These are phyloP conservation scores for Oryza rufipogon DNA, from an alignment of 176 grass and related monocot species.

Conservation along the genomic window DNA sequence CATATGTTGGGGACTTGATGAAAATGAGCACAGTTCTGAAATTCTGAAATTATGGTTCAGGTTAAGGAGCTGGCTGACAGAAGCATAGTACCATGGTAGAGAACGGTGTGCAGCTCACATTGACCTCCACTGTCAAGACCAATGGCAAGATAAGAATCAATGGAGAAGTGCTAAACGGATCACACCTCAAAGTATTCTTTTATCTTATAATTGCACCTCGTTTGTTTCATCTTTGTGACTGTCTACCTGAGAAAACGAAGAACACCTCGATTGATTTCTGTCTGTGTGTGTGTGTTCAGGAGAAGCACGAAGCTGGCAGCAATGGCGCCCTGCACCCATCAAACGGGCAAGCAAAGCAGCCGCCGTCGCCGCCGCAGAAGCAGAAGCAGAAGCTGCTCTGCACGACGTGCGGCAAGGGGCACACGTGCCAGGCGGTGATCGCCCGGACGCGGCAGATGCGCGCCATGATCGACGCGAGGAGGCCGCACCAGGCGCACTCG, in stretches of 20 bases:
- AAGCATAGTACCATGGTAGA: slow-evolving; percentile 50
- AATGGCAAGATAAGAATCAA: slow-evolving; percentile 36
- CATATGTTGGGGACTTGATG: background rate
- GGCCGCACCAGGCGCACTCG: slow-evolving; percentile 59
- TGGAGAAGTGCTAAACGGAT: slow-evolving; percentile 34
- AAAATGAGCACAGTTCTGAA: background rate
- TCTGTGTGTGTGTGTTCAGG: slow-evolving; percentile 19
- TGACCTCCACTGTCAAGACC: slow-evolving; percentile 43
- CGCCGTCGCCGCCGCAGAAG: too few relatives aligned
- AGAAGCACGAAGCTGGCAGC: slow-evolving; percentile 16
- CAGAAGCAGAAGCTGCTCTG: slow-evolving; percentile 27
- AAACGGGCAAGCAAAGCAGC: background rate
- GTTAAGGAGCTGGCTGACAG: slow-evolving; percentile 21
- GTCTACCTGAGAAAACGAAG: background rate
- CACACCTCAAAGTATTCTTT: slow-evolving; percentile 48
- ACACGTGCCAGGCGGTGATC: slow-evolving; percentile 62
- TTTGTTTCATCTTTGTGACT: background rate
- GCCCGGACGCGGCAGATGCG: slow-evolving; percentile 71
- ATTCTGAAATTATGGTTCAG: slow-evolving; percentile 22
- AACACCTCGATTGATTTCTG: background rate
- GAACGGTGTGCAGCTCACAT: slow-evolving; percentile 42
- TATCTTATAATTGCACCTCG: too few relatives aligned
- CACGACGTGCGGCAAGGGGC: slow-evolving; percentile 62
- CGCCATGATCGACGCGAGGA: slow-evolving; percentile 64
- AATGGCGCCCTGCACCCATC: slow-evolving; percentile 33